Evolutionary conservation across 2,329 filamentous ascomycete genomes (phyloP).

Genomic region (Fusarium tupiense): DNA sequence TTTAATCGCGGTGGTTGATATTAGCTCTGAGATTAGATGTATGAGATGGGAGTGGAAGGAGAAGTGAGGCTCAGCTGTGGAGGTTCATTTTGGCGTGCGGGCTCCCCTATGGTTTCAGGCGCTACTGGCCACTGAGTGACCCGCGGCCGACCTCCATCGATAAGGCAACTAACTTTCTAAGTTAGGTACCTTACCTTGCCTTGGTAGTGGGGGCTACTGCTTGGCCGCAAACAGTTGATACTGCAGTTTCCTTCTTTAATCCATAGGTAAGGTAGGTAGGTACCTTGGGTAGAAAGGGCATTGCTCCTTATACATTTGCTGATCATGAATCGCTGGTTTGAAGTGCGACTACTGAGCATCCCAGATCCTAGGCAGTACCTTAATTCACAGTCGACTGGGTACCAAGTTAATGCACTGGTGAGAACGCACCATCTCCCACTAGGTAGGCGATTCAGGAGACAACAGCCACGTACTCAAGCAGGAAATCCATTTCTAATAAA

Average conservation of each 20-base stretch:
- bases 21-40: constrained; percentile 33
- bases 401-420: neutral
- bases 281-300: neutral
- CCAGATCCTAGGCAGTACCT: neutral
- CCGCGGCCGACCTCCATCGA: neutral
- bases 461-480: neutral
- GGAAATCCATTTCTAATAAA: neutral
- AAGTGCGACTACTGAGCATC: neutral
- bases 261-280: neutral
- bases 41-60: constrained; percentile 19
- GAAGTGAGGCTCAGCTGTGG: constrained; percentile 31
- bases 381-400: neutral
- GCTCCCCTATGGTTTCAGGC: constrained; percentile 29
- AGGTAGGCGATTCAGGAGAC: neutral
- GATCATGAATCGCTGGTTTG: neutral
- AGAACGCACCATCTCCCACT: neutral
- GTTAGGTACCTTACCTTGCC: neutral
- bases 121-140: constrained; percentile 29
- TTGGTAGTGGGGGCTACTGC: neutral
- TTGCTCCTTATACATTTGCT: neutral
- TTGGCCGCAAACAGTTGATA: neutral
- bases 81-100: constrained; percentile 29
- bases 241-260: neutral
- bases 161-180: neutral
- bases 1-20: constrained; percentile 5